These are phyloP conservation scores for Seiridium unicorne DNA, from an alignment of 2,329 filamentous ascomycete species.

Conservation along the genomic window DNA sequence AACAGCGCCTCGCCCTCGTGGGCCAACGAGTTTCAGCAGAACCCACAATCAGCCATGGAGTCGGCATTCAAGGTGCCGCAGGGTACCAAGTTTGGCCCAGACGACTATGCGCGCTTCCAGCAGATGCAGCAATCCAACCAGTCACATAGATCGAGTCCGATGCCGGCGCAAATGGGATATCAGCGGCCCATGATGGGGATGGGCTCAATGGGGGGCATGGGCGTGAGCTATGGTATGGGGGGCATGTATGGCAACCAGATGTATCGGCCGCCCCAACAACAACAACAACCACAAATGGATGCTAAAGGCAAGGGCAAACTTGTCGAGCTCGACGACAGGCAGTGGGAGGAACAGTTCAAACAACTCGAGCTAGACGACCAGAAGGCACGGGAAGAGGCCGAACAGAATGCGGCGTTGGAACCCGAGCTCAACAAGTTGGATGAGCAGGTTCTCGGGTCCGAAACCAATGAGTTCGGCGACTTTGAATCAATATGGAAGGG, in stretches of 20 bases:
- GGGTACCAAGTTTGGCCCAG: slow-evolving; percentile 67
- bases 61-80: slow-evolving; percentile 61
- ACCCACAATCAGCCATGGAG: slow-evolving; percentile 66
- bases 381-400: slow-evolving; percentile 36
- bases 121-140: slow-evolving; percentile 59
- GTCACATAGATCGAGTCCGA: slow-evolving; percentile 46
- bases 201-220: slow-evolving; percentile 39
- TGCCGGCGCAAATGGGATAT: slow-evolving; percentile 53
- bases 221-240: slow-evolving; percentile 50
- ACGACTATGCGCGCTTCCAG: slow-evolving; percentile 87
- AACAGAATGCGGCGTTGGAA: slow-evolving; percentile 64
- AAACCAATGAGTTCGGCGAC: slow-evolving; percentile 76
- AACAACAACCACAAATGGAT: slow-evolving; percentile 40
- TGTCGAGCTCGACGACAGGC: slow-evolving; percentile 87
- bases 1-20: slow-evolving; percentile 54
- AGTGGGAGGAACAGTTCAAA: slow-evolving; percentile 97
- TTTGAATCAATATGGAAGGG: slow-evolving; percentile 89
- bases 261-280: slow-evolving; percentile 42
- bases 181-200: slow-evolving; percentile 41
- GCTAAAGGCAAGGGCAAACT: slow-evolving; percentile 86
- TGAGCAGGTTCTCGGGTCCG: slow-evolving; percentile 58
- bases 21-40: slow-evolving; percentile 48
- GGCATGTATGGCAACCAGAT: slow-evolving; percentile 57
- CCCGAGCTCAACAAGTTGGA: slow-evolving; percentile 87
- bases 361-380: slow-evolving; percentile 73